Conservation (phyloP, 768 basidiomycete genomes). For the Cystofilobasidium bisporidii region DNA sequence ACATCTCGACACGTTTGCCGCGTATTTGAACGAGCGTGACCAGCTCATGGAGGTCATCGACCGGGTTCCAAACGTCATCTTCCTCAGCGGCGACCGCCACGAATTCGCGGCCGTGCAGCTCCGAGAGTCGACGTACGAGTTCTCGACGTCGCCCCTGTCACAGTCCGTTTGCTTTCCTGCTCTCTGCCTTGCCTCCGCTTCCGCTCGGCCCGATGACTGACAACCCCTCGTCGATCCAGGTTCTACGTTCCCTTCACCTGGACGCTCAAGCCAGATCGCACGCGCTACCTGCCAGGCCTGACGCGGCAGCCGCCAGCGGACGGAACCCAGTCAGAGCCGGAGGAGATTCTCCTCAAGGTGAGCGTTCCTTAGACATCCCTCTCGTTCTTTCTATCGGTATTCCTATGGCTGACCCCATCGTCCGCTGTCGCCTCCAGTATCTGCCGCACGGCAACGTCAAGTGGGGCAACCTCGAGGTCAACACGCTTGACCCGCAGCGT, state of each 20-base stretch:
- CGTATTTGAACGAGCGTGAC: slow-evolving; percentile 52
- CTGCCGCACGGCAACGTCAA: slow-evolving; percentile 11
- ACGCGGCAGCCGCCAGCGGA: slow-evolving; percentile 30
- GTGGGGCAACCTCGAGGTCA: slow-evolving; percentile 56
- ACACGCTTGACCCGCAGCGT: slow-evolving; percentile 49
- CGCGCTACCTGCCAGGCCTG: slow-evolving; percentile 30
- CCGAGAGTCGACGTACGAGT: slow-evolving; percentile 47
- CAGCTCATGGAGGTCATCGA: slow-evolving; percentile 52
- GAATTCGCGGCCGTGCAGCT: slow-evolving; percentile 56
- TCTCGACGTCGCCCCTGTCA: slow-evolving; percentile 53
- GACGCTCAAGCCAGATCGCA: slow-evolving; percentile 7
- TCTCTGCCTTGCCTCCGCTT: slow-evolving; percentile 36
- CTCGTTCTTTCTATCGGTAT: neutral
- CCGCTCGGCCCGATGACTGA: too few species aligned
- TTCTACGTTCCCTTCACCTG: slow-evolving; percentile 38
- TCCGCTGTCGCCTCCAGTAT: neutral
- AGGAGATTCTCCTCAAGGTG: slow-evolving; percentile 40
- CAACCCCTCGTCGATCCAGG: neutral
- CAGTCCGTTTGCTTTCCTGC: slow-evolving; percentile 48
- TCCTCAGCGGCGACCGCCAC: slow-evolving; percentile 58
- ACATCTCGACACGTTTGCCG: slow-evolving; percentile 56
- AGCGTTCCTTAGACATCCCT: slow-evolving; percentile 30
- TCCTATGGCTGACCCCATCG: too few species aligned
- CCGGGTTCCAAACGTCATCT: slow-evolving; percentile 55
- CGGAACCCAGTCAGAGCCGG: slow-evolving; percentile 31